Conservation (phyloP, 2,329 filamentous ascomycete species). For the Davidsoniella australis region DNA sequence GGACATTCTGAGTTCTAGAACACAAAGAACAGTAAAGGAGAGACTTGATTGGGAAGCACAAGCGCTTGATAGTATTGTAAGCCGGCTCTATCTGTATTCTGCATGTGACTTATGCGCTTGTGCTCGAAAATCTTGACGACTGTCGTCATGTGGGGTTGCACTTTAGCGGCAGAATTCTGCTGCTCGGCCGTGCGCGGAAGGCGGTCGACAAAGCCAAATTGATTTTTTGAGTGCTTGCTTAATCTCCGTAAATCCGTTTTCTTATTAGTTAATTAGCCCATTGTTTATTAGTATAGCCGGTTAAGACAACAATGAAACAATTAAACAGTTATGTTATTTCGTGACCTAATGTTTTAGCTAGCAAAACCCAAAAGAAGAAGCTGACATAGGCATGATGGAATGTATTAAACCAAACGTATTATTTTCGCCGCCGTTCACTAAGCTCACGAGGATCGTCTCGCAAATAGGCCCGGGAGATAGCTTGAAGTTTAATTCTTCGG, state of each 20-base stretch:
- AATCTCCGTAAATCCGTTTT: background rate
- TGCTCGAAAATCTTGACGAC: slow-evolving; percentile 8
- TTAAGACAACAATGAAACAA: no score
- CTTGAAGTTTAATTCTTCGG: background rate
- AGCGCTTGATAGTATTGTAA: background rate
- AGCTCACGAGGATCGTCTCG: no score
- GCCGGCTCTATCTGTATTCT: background rate
- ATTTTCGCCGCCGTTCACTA: no score
- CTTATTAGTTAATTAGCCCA: no score
- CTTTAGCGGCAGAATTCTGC: slow-evolving; percentile 7
- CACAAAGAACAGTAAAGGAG: background rate
- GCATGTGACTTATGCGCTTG: background rate
- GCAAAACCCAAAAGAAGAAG: no score
- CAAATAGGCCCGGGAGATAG: background rate
- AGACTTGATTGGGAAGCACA: background rate
- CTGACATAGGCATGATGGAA: no score
- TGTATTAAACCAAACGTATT: no score
- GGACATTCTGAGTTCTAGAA: slow-evolving; percentile 16
- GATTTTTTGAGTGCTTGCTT: slow-evolving; percentile 1
- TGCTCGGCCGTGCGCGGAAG: background rate
- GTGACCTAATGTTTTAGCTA: no score
- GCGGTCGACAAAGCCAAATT: slow-evolving; percentile 2
- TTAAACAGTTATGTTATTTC: no score
- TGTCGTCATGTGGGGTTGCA: slow-evolving; percentile 12
- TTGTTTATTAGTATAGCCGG: no score